Evolutionary conservation across 2,329 filamentous ascomycete genomes (phyloP).

Genomic region (Colletotrichum brevisporum): DNA sequence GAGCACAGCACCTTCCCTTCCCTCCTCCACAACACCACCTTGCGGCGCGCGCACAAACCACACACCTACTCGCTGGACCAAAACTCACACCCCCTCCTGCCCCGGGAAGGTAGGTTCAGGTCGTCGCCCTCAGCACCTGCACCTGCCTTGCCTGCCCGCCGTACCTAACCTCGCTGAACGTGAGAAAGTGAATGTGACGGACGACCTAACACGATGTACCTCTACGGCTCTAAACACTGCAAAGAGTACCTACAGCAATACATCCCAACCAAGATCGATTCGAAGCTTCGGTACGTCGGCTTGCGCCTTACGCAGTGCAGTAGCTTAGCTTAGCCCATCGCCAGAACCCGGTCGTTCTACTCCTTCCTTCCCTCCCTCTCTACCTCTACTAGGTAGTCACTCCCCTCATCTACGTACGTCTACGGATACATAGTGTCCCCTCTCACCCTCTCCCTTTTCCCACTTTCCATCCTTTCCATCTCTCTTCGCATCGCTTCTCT

Average conservation of each 20-base stretch:
- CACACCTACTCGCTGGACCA: not conserved
- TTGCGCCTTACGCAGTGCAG: not conserved
- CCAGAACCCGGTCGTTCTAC: slow-evolving; percentile 40
- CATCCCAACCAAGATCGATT: not conserved
- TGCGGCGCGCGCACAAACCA: not conserved
- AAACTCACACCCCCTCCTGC: slow-evolving; percentile 2
- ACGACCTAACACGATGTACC: no score
- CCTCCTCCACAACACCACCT: not conserved
- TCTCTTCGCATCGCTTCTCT: slow-evolving; percentile 25
- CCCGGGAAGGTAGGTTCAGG: slow-evolving; percentile 15
- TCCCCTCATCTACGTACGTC: slow-evolving; percentile 44
- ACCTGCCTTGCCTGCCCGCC: slow-evolving; percentile 7
- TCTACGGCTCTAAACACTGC: no score
- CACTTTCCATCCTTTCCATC: slow-evolving; percentile 45
- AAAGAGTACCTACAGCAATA: no score
- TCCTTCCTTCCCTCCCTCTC: slow-evolving; percentile 48
- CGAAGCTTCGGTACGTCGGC: not conserved
- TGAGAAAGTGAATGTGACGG: no score
- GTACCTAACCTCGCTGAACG: no score
- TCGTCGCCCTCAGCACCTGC: slow-evolving; percentile 24
- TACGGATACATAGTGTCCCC: slow-evolving; percentile 19
- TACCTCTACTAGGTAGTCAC: no score
- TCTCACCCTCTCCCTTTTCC: slow-evolving; percentile 47
- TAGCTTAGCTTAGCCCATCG: slow-evolving; percentile 17
- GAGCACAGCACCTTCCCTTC: not conserved